Base-by-base conservation (phyloP, 768 basidiomycete genomes). In the Panaeolus cyanescens region DNA sequence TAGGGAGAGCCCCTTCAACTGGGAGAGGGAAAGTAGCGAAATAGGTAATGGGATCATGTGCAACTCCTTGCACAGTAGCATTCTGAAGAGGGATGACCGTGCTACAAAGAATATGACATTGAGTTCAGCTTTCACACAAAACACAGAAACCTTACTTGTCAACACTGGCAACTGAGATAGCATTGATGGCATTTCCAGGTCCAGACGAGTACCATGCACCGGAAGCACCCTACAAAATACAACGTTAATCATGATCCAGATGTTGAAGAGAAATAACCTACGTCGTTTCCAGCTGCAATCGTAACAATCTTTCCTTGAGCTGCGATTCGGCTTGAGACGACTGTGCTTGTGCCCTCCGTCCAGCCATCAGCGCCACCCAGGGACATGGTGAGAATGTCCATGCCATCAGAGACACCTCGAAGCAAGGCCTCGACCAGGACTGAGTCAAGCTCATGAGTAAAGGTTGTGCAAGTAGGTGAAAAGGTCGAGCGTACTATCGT, bases 321-420 rank as follows among this genome's bases (percentile, higher is more conserved):
- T 2, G 85, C 81, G 37, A 91, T 81, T 45, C 87, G 74, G 65
- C 83, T 84, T 0, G 87, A 83, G 3, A 90, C 77, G 1, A 89
- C 86, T 9, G 84, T 67, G 50, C 75, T 72, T 8, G 82, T 72
- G 22, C 79, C 77, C 66, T 85, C 83, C 1, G 87, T 86, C 89
- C 89, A 92, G 3, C 88, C 88, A 62, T 82, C 79, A 3, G 80
- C 64, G 13, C 85, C 83, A 33, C 89, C 89, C 5, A 91, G 71
- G n/a, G 86, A 88, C 65, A 91, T 72, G 4, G 85, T 86, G 62
- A 91, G 74, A 60, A 92, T 81, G 68, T 91, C 85, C 62, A 82
- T 76, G 0, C 82, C 83, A 28, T 88, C 87, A 10, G 70, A 71
- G 25, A 78, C 73, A 10, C 82, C 86, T 56, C 70, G 79, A 7